Percentiles rank a stretch among this genome's conserved stretches.
These are phyloP conservation scores for Euphrasia arctica DNA, from an alignment of 305 asterid genomes.

Conservation along the genomic window DNA sequence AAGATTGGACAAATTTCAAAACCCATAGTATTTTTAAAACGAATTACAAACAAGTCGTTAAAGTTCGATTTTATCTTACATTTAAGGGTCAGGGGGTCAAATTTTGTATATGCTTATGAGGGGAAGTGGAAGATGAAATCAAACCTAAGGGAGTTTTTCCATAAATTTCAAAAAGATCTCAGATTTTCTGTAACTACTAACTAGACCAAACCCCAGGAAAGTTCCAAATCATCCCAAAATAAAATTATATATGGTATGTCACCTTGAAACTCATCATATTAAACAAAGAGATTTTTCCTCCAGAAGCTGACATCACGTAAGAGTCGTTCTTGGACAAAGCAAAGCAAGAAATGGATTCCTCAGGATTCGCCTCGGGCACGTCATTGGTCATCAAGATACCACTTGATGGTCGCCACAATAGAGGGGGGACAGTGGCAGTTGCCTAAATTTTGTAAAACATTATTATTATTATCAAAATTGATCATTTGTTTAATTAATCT, in stretches of 20 bases:
- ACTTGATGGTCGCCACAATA: conserved; percentile 77
- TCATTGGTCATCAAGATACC: conserved; percentile 81
- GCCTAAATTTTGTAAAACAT: conserved; percentile 41
- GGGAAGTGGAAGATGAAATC: too few relatives aligned
- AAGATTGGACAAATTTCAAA: background rate
- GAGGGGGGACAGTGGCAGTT: conserved; percentile 57
- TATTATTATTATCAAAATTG: background rate
- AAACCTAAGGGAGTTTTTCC: background rate
- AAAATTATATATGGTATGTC: background rate
- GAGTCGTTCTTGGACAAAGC: conserved; percentile 79
- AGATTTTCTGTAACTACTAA: background rate
- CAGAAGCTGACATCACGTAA: conserved; percentile 78
- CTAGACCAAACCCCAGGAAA: background rate
- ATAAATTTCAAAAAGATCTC: too few relatives aligned
- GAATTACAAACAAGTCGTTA: too few relatives aligned
- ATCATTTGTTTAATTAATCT: background rate
- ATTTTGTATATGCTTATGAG: background rate
- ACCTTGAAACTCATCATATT: conserved; percentile 90
- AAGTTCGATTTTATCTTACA: background rate
- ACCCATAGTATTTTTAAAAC: background rate
- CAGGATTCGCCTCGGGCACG: conserved; percentile 49
- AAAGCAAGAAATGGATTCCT: conserved; percentile 70
- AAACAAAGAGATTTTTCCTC: conserved; percentile 73
- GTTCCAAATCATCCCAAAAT: background rate
- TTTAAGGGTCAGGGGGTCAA: background rate